Base-by-base conservation (phyloP, 306 rosid genomes). In the Inga leiocalycina region DNA sequence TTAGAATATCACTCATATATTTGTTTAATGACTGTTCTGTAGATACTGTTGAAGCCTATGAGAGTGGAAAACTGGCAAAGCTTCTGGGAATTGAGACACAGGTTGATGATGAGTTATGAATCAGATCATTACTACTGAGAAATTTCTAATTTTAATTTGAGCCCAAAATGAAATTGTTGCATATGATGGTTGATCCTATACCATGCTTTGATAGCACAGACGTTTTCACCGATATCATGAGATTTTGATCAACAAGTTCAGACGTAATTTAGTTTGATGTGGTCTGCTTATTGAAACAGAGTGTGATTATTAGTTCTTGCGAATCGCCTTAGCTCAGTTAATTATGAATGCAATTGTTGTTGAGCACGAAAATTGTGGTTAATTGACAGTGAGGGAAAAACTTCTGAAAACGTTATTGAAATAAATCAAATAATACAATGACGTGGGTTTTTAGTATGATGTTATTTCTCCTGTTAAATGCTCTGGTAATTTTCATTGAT, bases 1-100 rank as follows among this genome's bases (percentile, higher is more conserved):
- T 35, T 56, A 15, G 74, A 24, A 72, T 20, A 4, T 24, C 76
- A 45, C 86, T 82, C 27, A 64, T 79, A 61, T 9, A 62, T 24
- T 61, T 66, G 19, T 64, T 72, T 62, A 45, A 69, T 82, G 77
- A 79, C 45, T 72, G 62, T 46, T 81, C 87, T 87, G 32, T 91
- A 95, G 99, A 95, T 72, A 92, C 96, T 8, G 81, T 88, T 17
- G 97, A 81, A 74, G 97, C 94, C 71, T 95, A 89, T 71, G 91
- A 93, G 85, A 95, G 91, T 72, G 98, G 98, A 45, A 80, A 66
- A 77, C 85, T 95, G 81, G 88, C 90, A 57, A 85, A 87, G 76
- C 92, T 95, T 80, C 90, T 95, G 3, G 98, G 94, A 80, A 87
- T 92, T 57, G 90, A 56, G 84, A 71, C 68, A 20, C 3, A 22